phyloP scores from a whole-genome alignment of 2,329 filamentous ascomycete genomes.

The Aspergillus vadensis region DNA sequence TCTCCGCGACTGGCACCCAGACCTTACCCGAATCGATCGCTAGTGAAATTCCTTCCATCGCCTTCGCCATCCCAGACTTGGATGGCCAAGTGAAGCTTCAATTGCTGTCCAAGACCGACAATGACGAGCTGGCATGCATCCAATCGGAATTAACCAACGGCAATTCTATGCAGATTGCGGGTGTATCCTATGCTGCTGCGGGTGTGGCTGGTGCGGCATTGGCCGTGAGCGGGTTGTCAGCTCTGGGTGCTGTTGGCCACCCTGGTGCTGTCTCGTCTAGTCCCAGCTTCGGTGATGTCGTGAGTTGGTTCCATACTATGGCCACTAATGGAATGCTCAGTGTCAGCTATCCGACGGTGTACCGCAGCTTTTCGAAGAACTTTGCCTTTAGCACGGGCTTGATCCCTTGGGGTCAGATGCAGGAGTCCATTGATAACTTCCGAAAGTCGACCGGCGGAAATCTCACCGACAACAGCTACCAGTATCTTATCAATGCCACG shows the following conservation, averaged over 20 bases:
- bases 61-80: constrained; percentile 88
- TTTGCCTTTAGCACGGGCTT: constrained; percentile 89
- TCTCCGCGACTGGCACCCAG: constrained; percentile 72
- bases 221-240: constrained; percentile 70
- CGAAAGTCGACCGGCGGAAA: constrained; percentile 81
- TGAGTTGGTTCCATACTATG: constrained; percentile 90
- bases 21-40: constrained; percentile 71
- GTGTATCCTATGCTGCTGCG: constrained; percentile 79
- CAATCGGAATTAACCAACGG: constrained; percentile 81
- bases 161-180: constrained; percentile 73
- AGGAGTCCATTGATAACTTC: constrained; percentile 81
- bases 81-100: constrained; percentile 80
- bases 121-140: constrained; percentile 75
- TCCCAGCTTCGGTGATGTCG: constrained; percentile 81
- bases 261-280: constrained; percentile 67
- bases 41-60: constrained; percentile 78
- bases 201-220: constrained; percentile 85
- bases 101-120: constrained; percentile 64
- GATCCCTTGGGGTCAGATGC: constrained; percentile 78
- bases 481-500: constrained; percentile 73
- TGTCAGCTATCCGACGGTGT: constrained; percentile 82
- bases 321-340: constrained; percentile 96
- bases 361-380: constrained; percentile 87
- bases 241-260: constrained; percentile 62
- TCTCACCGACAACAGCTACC: constrained; percentile 74